phyloP scores from a whole-genome alignment of 73 alveolate genomes.

The Paramecium primaurelia region DNA sequence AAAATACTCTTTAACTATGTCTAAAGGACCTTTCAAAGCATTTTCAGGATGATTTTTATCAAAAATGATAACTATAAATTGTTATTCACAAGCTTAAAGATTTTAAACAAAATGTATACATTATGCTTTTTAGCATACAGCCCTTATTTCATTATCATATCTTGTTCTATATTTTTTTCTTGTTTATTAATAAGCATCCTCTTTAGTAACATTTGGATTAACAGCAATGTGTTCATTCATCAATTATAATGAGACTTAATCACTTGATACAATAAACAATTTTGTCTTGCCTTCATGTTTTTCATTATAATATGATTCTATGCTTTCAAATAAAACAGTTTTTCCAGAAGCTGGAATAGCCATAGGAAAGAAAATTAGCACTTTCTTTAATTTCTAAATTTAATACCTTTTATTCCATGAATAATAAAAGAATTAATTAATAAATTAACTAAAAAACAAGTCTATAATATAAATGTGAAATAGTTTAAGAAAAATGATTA shows the following conservation, averaged over 20 bases:
- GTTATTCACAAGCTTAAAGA: neutral
- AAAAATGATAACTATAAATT: neutral
- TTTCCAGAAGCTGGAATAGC: constrained; percentile 48
- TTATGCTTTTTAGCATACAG: neutral
- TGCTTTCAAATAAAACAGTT: constrained; percentile 9
- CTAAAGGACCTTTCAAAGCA: constrained; percentile 9
- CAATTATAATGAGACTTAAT: neutral
- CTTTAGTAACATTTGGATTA: neutral
- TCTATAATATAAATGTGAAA: neutral
- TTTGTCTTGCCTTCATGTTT: neutral
- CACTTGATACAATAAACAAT: neutral
- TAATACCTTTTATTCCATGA: constrained; percentile 16
- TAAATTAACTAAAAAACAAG: neutral
- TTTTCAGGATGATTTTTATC: constrained; percentile 52
- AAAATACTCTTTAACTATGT: neutral
- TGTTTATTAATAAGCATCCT: neutral
- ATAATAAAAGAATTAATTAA: neutral
- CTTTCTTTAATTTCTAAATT: neutral
- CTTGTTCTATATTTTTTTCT: neutral
- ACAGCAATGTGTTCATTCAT: neutral
- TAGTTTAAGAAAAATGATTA: neutral
- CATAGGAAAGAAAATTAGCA: constrained; percentile 1
- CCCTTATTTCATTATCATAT: neutral
- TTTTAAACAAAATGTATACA: neutral
- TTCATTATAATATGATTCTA: neutral